A percentile compares a stretch with the other conserved stretches of the same genome.
These are phyloP conservation scores for Zelopaecilomyces penicillatus DNA, from an alignment of 2,329 filamentous ascomycete genomes.

Conservation along the genomic window DNA sequence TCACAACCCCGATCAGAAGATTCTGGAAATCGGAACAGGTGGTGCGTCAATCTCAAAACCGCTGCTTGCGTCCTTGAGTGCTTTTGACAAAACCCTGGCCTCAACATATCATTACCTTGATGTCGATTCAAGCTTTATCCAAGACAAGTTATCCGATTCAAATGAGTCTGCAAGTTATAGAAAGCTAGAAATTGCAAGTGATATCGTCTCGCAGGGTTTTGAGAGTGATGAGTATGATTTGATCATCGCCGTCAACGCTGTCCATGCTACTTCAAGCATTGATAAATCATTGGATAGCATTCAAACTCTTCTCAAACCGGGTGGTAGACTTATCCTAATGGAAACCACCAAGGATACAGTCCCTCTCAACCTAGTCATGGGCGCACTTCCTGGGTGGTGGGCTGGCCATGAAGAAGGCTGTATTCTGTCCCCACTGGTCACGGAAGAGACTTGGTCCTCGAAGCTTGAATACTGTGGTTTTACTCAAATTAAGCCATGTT, in stretches of 20 bases:
- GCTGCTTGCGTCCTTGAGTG: slow-evolving; percentile 12
- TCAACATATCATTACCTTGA: slow-evolving; percentile 29
- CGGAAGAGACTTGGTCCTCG: slow-evolving; percentile 1
- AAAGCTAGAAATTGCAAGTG: slow-evolving; percentile 24
- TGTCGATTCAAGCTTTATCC: slow-evolving; percentile 24
- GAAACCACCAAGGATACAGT: slow-evolving; percentile 13
- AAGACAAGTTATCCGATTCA: slow-evolving; percentile 15
- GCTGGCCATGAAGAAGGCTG: slow-evolving; percentile 1
- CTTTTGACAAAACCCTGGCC: neutral
- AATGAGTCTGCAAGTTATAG: slow-evolving; percentile 22
- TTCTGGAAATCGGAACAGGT: slow-evolving; percentile 30
- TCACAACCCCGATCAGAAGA: slow-evolving; percentile 21
- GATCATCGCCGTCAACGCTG: slow-evolving; percentile 22
- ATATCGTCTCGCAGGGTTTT: slow-evolving; percentile 20
- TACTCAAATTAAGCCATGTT: neutral
- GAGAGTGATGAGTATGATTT: slow-evolving; percentile 18
- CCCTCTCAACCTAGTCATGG: slow-evolving; percentile 3
- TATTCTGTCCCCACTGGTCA: slow-evolving; percentile 3
- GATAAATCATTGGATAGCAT: slow-evolving; percentile 17
- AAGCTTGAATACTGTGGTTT: slow-evolving; percentile 3
- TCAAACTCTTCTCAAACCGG: slow-evolving; percentile 19
- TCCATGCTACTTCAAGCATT: slow-evolving; percentile 22
- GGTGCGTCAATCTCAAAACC: slow-evolving; percentile 23
- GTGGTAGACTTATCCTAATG: slow-evolving; percentile 23
- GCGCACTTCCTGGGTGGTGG: slow-evolving; percentile 3